Conservation (phyloP, 1,284 basidiomycete genomes). For the Cutaneotrichosporon cavernicola region DNA sequence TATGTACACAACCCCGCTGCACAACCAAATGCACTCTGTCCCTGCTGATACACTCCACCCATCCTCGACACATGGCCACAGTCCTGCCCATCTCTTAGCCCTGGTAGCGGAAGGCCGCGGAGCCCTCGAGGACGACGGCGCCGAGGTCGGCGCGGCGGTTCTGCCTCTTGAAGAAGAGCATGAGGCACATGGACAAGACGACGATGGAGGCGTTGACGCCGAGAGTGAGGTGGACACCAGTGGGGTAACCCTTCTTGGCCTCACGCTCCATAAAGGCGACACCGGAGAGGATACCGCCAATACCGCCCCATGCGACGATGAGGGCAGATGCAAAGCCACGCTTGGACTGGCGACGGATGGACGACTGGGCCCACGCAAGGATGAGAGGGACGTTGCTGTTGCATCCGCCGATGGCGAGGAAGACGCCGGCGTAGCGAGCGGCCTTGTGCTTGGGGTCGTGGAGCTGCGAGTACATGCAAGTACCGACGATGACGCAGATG, state of each 20-base stretch:
- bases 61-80: no score
- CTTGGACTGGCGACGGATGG: slow-evolving; percentile 54
- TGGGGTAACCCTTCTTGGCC: slow-evolving; percentile 33
- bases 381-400: slow-evolving; percentile 42
- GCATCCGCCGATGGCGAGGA: slow-evolving; percentile 51
- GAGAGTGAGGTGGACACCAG: slow-evolving; percentile 33
- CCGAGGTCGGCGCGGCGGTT: slow-evolving; percentile 21
- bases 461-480: slow-evolving; percentile 26
- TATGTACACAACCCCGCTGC: neutral
- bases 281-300: slow-evolving; percentile 55
- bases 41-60: neutral
- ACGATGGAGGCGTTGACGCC: slow-evolving; percentile 36
- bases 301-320: slow-evolving; percentile 52
- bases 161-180: slow-evolving; percentile 17
- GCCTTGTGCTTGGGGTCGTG: neutral
- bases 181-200: slow-evolving; percentile 24
- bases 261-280: slow-evolving; percentile 36
- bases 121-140: slow-evolving; percentile 16
- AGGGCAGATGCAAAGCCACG: slow-evolving; percentile 48
- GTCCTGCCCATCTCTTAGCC: neutral
- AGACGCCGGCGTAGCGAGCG: slow-evolving; percentile 40
- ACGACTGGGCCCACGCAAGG: slow-evolving; percentile 49
- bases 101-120: slow-evolving; percentile 19
- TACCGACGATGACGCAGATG: slow-evolving; percentile 18
- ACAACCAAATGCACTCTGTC: neutral